Conservation (phyloP, 2,329 filamentous ascomycete genomes). For the Cytospora leucostoma region DNA sequence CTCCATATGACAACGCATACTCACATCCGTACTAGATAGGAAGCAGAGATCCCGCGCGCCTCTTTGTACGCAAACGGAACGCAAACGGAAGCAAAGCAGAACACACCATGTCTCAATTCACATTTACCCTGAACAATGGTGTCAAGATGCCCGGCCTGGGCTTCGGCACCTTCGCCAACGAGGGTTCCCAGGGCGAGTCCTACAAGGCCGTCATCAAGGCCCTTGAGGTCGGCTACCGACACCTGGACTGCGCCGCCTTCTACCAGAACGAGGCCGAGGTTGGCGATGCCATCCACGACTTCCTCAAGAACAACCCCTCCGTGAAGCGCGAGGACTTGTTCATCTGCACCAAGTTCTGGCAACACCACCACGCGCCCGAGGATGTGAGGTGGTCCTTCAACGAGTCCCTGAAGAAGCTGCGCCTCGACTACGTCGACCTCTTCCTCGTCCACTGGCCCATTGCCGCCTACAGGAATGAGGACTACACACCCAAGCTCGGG, state of each 20-base stretch:
- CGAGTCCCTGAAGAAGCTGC: conserved; percentile 52
- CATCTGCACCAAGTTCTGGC: conserved; percentile 71
- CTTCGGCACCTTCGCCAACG: conserved; percentile 68
- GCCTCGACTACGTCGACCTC: conserved; percentile 57
- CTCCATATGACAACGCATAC: conserved; percentile 19
- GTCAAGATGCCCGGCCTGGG: conserved; percentile 64
- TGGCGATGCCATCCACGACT: conserved; percentile 56
- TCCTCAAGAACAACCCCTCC: conserved; percentile 41
- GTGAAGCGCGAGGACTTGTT: conserved; percentile 57
- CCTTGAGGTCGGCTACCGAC: conserved; percentile 63
- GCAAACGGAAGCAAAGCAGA: conserved; percentile 24
- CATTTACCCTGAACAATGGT: conserved; percentile 51
- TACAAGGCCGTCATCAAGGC: conserved; percentile 66
- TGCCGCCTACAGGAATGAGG: conserved; percentile 46
- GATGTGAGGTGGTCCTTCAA: conserved; percentile 56
- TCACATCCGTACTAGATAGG: conserved; percentile 5
- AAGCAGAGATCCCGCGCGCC: background rate
- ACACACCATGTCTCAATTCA: conserved; percentile 30
- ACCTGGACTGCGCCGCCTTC: conserved; percentile 68
- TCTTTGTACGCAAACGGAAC: background rate
- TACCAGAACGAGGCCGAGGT: conserved; percentile 70
- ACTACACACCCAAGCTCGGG: conserved; percentile 47
- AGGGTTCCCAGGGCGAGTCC: conserved; percentile 61
- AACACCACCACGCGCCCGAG: conserved; percentile 62
- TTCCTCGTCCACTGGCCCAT: conserved; percentile 59